Base-by-base conservation (phyloP, 2,329 filamentous ascomycete genomes). In the Pseudogymnoascus sp. region DNA sequence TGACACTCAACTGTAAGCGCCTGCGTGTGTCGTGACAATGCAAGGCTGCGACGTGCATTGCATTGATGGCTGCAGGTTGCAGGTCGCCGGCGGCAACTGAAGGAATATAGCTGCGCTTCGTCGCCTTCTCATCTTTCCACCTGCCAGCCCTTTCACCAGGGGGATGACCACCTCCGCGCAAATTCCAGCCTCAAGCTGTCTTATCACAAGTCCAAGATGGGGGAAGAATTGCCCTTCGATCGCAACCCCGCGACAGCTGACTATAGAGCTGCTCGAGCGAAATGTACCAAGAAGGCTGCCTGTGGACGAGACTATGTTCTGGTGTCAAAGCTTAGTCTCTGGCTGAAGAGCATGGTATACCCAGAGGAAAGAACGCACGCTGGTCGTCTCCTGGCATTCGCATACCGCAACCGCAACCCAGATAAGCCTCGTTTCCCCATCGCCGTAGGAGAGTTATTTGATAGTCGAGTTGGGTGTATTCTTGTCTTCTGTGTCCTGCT, bases 401-500 rank as follows among this genome's bases (percentile, higher is more conserved):
- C 45, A 29, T 54, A 54, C 23, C 45, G 18, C 10, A n/a, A n/a
- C n/a, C n/a, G n/a, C 21, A 23, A 12, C 18, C 7, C 26, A 31
- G 45, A 31, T 31, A 54, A 5, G 14, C 45, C 45, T 6, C 3
- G 1, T 11, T 23, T 16, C 23, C 23, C 45, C 31, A 54, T 54
- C n/a, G 11, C 14, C 14, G 23, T 3, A 2, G 45, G 16, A 16
- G 6, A 11, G 3, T 31, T 29, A 1, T 16, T 4, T 29, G 14
- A 16, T 54, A 31, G 60, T 4, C 26, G 64, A 0, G 21, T 65
- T 16, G 45, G 63, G 18, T 69, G 66, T 60, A 23, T 66, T 66
- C 60, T 63, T n/a, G 69, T 73, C 6, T 72, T 73, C 62, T 65
- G 70, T 59, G 69, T 69, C 5, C 64, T 73, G 2, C 66, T 72